Base-by-base conservation (phyloP, 768 basidiomycete species). In the Suillus subaureus region DNA sequence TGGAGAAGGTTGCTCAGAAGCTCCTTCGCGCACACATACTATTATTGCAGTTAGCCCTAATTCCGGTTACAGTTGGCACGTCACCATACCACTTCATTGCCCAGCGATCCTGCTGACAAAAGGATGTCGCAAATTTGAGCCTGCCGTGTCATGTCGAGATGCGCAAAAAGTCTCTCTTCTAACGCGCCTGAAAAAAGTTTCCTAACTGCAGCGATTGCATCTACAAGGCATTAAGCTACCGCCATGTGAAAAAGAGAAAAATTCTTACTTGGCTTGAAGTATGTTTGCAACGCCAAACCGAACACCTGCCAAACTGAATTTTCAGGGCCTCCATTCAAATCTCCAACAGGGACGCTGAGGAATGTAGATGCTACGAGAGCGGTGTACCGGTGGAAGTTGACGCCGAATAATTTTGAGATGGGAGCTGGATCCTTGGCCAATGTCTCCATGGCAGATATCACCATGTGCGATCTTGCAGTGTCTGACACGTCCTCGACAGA, bases 381-480 rank as follows among this genome's bases (percentile, higher is more conserved):
- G 16, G 69, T 66, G 49, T 80, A 78, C 6, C 74, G 69, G 21
- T 78, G 73, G 33, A 83, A 73, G 11, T 80, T 76, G 26, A 77
- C 66, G 5, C 80, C 80, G 35, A 85, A 80, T 42, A 79, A 73
- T 51, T 81, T 74, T 8, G 69, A 71, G 21, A 73, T 51, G 0
- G 74, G 63, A 47, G 61, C 61, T 15, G 75, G 65, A 12, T 69
- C 67, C 62, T 76, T 67, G 6, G 74, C 68, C 52, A 86, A 66
- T 0, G 66, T 68, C 67, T 84, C 81, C 60, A 94, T 76, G 7
- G 86, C 81, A 0, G 93, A 88, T 18, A 86, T 73, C 7, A 95
- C 75, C 61, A 88, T 83, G 49, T 84, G 81, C 8, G 86, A 77
- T 67, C 86, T 84, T 57, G 74, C 68, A 58, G 56, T 73, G 68